These are phyloP conservation scores for Cercospora brassicicola DNA, from an alignment of 2,329 filamentous ascomycete species.

Conservation along the genomic window DNA sequence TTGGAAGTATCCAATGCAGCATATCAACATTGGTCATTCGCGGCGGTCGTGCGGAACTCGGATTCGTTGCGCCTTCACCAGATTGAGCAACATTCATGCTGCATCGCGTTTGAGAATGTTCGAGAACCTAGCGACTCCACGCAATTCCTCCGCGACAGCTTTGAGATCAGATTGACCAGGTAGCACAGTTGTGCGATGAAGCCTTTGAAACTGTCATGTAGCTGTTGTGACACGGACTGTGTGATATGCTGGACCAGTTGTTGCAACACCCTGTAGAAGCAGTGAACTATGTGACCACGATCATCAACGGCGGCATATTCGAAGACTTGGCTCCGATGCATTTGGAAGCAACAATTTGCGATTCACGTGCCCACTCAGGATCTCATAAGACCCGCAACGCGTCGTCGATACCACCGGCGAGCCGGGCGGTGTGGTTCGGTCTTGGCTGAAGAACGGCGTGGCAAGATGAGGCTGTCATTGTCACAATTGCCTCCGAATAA, in stretches of 20 bases:
- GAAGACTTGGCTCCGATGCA: background rate
- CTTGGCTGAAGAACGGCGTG: background rate
- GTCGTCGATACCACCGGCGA: background rate
- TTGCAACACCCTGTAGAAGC: background rate
- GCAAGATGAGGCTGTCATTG: background rate
- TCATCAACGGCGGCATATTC: background rate
- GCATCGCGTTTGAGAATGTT: background rate
- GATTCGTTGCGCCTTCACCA: background rate
- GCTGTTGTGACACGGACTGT: background rate
- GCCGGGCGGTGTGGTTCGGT: background rate
- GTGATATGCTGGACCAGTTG: background rate
- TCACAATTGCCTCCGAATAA: background rate
- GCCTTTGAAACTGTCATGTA: background rate
- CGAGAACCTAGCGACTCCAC: background rate
- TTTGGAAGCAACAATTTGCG: background rate
- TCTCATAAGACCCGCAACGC: background rate
- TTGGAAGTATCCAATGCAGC: background rate
- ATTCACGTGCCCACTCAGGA: background rate
- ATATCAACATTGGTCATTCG: background rate
- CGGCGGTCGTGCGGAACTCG: background rate
- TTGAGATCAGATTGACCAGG: background rate
- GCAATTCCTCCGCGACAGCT: background rate
- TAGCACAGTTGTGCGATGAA: background rate
- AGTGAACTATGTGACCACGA: background rate
- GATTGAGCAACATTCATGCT: background rate